A percentile compares a stretch with the other conserved stretches of the same genome.
These are phyloP conservation scores for Suillus subalutaceus DNA, from an alignment of 768 basidiomycete species.

Conservation along the genomic window DNA sequence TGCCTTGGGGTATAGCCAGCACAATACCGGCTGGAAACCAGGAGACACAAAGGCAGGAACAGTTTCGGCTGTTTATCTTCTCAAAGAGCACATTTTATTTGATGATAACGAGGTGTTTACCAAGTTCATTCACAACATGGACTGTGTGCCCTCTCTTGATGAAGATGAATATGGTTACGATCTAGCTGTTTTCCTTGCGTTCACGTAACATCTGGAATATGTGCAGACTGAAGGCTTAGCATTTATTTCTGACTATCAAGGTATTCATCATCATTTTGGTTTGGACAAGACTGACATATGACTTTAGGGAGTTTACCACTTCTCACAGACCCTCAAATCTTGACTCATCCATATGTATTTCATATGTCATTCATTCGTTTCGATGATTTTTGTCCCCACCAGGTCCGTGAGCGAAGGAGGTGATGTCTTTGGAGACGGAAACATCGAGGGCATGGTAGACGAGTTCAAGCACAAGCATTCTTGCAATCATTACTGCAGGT, in stretches of 20 bases:
- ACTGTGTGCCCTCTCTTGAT: too few relatives aligned
- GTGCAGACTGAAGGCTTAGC: too few relatives aligned
- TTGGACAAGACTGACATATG: background rate
- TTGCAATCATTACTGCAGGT: slow-evolving; percentile 7
- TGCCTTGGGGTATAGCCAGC: too few relatives aligned
- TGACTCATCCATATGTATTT: slow-evolving; percentile 6
- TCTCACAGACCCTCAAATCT: slow-evolving; percentile 27
- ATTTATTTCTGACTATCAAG: too few relatives aligned
- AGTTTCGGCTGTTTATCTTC: background rate
- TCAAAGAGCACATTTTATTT: too few relatives aligned
- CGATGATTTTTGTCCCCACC: background rate
- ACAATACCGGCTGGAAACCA: too few relatives aligned
- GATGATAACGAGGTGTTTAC: rapidly evolving
- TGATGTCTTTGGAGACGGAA: background rate
- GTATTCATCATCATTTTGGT: too few relatives aligned
- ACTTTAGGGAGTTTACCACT: slow-evolving; percentile 17
- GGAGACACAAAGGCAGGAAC: background rate
- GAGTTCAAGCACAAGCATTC: slow-evolving; percentile 1
- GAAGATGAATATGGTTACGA: too few relatives aligned
- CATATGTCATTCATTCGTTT: background rate
- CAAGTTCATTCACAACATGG: too few relatives aligned
- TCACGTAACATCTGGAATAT: too few relatives aligned
- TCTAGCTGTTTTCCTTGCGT: too few relatives aligned
- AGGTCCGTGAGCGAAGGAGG: background rate
- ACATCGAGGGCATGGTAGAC: background rate